phyloP scores from a whole-genome alignment of 1,139 yeast species.

The Pichia sp. region DNA sequence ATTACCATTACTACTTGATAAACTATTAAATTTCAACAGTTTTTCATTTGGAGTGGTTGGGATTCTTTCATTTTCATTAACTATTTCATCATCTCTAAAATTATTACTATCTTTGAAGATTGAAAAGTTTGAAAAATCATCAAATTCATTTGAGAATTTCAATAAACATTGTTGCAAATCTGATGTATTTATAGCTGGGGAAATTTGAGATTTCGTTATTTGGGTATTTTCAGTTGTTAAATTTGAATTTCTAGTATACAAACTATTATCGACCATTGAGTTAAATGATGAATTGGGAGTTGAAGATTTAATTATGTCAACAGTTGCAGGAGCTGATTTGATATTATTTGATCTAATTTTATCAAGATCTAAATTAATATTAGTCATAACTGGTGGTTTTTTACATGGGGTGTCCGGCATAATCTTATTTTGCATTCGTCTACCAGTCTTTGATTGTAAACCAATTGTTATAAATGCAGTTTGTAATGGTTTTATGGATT shows the following conservation, averaged over 20 bases:
- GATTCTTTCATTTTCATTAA: conserved; percentile 18
- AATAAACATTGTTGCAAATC: conserved; percentile 33
- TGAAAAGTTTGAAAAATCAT: conserved; percentile 26
- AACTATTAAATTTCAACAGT: not conserved
- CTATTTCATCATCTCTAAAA: conserved; percentile 6
- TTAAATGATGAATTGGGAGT: conserved; percentile 8
- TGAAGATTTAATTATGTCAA: conserved; percentile 2
- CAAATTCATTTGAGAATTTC: conserved; percentile 33
- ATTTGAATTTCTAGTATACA: conserved; percentile 5
- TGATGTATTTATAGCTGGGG: conserved; percentile 29
- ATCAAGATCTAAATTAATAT: conserved; percentile 23
- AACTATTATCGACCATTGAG: conserved; percentile 2
- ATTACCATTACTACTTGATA: conserved; percentile 6
- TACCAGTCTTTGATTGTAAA: conserved; percentile 31
- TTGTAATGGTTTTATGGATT: conserved; percentile 75
- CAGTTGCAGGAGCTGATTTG: conserved; percentile 17
- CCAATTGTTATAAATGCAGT: conserved; percentile 80
- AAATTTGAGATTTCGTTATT: conserved; percentile 2
- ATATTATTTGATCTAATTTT: conserved; percentile 7
- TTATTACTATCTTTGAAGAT: not conserved
- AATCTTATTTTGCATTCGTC: conserved; percentile 10
- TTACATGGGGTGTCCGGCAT: conserved; percentile 83
- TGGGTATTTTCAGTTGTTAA: conserved; percentile 6
- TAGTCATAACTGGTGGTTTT: conserved; percentile 33
- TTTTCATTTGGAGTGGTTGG: conserved; percentile 29